phyloP scores from a whole-genome alignment of 1,284 basidiomycete genomes.

The Moesziomyces aphidis region DNA sequence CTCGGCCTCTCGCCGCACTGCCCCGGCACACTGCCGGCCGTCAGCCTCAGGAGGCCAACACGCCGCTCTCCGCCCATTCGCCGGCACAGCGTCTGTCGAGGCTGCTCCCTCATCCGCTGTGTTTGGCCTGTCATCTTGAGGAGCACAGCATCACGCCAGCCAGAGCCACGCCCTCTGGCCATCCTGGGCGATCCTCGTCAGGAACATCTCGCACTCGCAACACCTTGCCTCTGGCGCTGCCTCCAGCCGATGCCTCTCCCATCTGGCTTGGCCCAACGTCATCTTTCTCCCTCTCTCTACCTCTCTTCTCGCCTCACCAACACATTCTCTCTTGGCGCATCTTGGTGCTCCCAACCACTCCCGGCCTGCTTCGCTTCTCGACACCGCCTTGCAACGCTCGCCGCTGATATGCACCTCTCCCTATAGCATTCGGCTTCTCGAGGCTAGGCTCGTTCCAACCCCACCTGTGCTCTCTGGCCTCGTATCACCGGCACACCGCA shows the following conservation, averaged over 20 bases:
- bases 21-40: not conserved
- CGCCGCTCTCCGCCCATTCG: not conserved
- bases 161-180: not conserved
- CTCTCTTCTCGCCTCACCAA: not conserved
- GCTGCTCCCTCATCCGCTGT: too few relatives aligned
- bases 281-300: not conserved
- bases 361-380: not conserved
- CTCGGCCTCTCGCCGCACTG: not conserved
- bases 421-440: constrained; percentile 34
- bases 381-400: not conserved
- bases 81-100: not conserved
- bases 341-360: not conserved
- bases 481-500: not conserved
- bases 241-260: not conserved
- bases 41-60: not conserved
- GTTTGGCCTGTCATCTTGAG: too few relatives aligned
- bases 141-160: not conserved
- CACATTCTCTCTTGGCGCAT: not conserved
- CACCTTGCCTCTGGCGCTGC: not conserved
- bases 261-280: not conserved
- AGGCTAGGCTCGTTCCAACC: constrained; percentile 8
- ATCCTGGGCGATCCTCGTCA: not conserved
- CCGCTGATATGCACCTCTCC: constrained; percentile 31
- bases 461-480: not conserved
- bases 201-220: not conserved